Evolutionary conservation across 2,329 filamentous ascomycete species (phyloP).

Genomic region (Diaporthe australafricana): DNA sequence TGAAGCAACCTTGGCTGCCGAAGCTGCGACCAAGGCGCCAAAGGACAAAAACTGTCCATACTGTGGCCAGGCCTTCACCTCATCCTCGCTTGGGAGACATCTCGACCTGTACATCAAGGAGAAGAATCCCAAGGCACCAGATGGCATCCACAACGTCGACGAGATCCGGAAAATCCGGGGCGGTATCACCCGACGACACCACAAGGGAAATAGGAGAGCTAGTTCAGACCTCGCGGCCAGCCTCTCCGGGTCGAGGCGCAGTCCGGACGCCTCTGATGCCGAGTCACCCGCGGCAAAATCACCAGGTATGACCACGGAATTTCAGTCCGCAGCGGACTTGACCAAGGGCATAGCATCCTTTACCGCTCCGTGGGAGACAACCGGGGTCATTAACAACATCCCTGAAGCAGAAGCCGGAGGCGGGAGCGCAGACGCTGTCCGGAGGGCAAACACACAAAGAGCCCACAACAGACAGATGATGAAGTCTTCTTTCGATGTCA

Average conservation of each 20-base stretch:
- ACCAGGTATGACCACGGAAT: conserved; percentile 55
- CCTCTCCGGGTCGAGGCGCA: conserved; percentile 56
- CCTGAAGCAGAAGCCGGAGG: conserved; percentile 56
- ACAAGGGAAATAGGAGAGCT: conserved; percentile 74
- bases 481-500: conserved; percentile 73
- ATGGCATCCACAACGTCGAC: conserved; percentile 91
- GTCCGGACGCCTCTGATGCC: conserved; percentile 52
- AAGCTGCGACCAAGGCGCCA: conserved; percentile 60
- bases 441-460: conserved; percentile 52
- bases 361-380: conserved; percentile 78
- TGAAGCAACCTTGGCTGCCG: conserved; percentile 46
- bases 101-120: conserved; percentile 94
- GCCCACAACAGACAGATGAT: conserved; percentile 62
- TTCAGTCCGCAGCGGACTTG: conserved; percentile 56
- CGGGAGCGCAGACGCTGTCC: conserved; percentile 49
- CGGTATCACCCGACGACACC: conserved; percentile 87
- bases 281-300: conserved; percentile 48
- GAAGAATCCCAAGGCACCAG: conserved; percentile 88
- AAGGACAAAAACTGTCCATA: conserved; percentile 93
- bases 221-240: conserved; percentile 69
- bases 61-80: conserved; percentile 91
- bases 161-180: conserved; percentile 87
- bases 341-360: conserved; percentile 66
- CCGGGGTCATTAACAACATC: conserved; percentile 82
- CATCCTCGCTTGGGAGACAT: conserved; percentile 91